phyloP scores from a whole-genome alignment of 129 eudicot species.

The Artemisia argyi region DNA sequence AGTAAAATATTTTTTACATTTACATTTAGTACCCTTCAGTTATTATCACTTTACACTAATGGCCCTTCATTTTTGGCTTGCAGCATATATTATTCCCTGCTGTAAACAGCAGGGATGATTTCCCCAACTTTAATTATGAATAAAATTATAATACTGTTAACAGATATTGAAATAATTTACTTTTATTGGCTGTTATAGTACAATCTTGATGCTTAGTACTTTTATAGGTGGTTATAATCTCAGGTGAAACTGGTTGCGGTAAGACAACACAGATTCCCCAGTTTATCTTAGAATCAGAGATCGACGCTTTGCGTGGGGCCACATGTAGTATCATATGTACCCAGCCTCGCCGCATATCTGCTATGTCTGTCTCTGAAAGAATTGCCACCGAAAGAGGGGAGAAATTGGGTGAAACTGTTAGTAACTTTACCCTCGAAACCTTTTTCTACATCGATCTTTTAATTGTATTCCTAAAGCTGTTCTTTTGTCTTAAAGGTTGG shows the following conservation, averaged over 20 bases:
- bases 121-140: too few species aligned
- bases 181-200: not conserved
- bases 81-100: too few species aligned
- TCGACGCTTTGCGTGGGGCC: conserved; percentile 69
- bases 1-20: too few species aligned
- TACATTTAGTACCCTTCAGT: too few species aligned
- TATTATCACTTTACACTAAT: too few species aligned
- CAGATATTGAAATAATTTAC: too few species aligned
- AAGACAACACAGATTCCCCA: conserved; percentile 99
- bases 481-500: conserved; percentile 62
- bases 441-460: conserved; percentile 17
- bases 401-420: conserved; percentile 82
- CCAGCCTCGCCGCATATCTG: conserved; percentile 96
- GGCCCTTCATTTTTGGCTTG: too few species aligned
- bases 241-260: conserved; percentile 99
- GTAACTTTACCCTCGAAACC: conserved; percentile 23
- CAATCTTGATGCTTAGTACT: conserved; percentile 18
- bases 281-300: conserved; percentile 85
- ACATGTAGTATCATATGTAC: conserved; percentile 87
- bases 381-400: conserved; percentile 95
- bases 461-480: conserved; percentile 9
- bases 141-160: not conserved
- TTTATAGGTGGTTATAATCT: conserved; percentile 83
- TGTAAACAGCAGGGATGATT: too few species aligned
- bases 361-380: conserved; percentile 97